Evolutionary conservation across 139 green algal species (phyloP), one percentile per base, ranked within the genome.

Genomic region (Chlorella sorokiniana): DNA sequence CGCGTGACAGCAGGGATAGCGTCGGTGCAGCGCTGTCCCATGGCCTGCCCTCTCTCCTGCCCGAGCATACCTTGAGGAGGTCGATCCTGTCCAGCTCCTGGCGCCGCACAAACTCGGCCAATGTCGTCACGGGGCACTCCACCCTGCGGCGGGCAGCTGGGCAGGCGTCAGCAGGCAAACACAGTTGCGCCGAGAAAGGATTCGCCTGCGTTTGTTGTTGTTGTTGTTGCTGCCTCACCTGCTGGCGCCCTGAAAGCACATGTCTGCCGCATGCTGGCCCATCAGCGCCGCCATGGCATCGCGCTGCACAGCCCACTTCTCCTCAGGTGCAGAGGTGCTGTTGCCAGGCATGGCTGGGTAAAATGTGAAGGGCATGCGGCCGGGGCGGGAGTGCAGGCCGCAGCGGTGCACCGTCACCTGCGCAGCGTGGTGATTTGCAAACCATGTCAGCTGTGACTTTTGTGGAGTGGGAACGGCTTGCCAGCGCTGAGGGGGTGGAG

Each of bases 61-160:
- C n/a, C n/a, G n/a, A n/a, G n/a, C n/a, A n/a, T n/a, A 79, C 83
- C 84, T 88, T 88, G 20, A 88, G 56, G 22, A 88, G 42, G 52
- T 88, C 78, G 54, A 88, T 80, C 1, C 42, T 37, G 3, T 35
- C 4, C 42, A 85, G 37, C n/a, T 20, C 31, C 31, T 83, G 45
- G 54, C 75, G 7, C 2, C 1, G 9, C 16, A 78, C 77, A 63
- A 86, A 64, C 1, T 40, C 44, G 1, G 56, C 77, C n/a, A 86
- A 44, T 37, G 82, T 84, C 29, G 40, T 61, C n/a, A 72, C 76
- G 0, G 56, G 54, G 76, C 76, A 83, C 23, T 63, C 8, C 7
- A 76, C 16, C 0, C 51, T 70, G 42, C n/a, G 8, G 11, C 23
- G 7, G 4, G 4, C 27, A 40, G 3, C 9, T 41, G 62, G 62